Evolutionary conservation across 2,329 filamentous ascomycete genomes (phyloP).

Genomic region (Aspergillus eucalypticola): DNA sequence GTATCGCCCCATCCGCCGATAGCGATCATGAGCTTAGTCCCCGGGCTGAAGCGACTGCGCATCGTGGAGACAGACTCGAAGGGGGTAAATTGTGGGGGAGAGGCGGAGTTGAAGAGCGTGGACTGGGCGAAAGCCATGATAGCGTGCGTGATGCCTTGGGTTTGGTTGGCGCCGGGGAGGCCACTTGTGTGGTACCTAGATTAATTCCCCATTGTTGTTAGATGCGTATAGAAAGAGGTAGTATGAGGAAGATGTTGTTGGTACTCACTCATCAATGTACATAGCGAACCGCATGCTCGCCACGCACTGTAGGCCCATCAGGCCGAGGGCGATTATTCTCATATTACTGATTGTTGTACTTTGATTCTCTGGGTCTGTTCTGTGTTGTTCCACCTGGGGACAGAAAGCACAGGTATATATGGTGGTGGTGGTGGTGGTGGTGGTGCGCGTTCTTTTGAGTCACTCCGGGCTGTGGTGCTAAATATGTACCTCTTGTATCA

Average conservation of each 20-base stretch:
- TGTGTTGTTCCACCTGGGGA: no score
- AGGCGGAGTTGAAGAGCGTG: slow-evolving; percentile 51
- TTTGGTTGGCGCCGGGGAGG: slow-evolving; percentile 37
- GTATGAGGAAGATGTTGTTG: neutral
- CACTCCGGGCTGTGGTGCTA: no score
- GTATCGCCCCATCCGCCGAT: slow-evolving; percentile 76
- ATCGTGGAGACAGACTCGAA: slow-evolving; percentile 56
- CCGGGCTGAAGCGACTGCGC: slow-evolving; percentile 54
- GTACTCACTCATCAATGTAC: slow-evolving; percentile 52
- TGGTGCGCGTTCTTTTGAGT: no score
- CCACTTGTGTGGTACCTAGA: slow-evolving; percentile 44
- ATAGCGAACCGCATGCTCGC: slow-evolving; percentile 40
- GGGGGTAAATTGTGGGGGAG: slow-evolving; percentile 50
- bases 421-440: no score
- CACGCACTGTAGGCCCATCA: slow-evolving; percentile 33
- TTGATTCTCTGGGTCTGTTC: no score
- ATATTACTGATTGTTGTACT: slow-evolving; percentile 22
- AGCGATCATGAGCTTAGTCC: slow-evolving; percentile 67
- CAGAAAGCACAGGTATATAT: no score
- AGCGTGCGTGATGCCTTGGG: slow-evolving; percentile 55
- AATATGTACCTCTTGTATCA: no score
- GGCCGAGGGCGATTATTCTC: slow-evolving; percentile 29
- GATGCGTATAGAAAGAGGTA: neutral
- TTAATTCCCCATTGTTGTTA: slow-evolving; percentile 6
- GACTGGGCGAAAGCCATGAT: slow-evolving; percentile 58